Evolutionary conservation across 352 stramenopile species (phyloP), one percentile per base, ranked within the genome.

Genomic region (Plasmopara viticola): DNA sequence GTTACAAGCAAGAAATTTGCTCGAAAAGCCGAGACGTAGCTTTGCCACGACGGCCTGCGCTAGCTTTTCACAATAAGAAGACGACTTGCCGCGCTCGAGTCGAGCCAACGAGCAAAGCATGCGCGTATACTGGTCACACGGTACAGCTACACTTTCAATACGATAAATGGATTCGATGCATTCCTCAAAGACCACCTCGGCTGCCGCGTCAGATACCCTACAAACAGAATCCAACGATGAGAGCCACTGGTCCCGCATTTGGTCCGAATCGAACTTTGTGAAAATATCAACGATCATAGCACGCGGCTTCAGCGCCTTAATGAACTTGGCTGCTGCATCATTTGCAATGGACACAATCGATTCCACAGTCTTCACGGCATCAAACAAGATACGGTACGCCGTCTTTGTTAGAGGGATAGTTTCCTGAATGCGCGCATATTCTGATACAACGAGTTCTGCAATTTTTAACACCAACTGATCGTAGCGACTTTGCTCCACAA

Each of bases 241-340:
- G 4, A 90, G 54, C 84, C 82, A 95, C 51, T 93, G 80, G n/a
- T 86, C 78, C 6, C 84, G 84, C 18, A 93, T 79, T 67, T 85
- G 77, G 29, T 92, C 77, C 25, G 77, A 86, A 10, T 74, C 59
- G 39, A 72, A 85, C 38, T 77, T 74, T 34, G 78, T 70, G 10
- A 90, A 70, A 48, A 90, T 74, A 37, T 70, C 63, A 9, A 70
- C 67, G 50, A 88, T 71, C 25, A 86, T 66, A 28, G 53, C 42
- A 14, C 60, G 75, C 43, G 71, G 60, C 48, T 68, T 56, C 35
- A 64, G 29, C 29, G 58, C 79, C 44, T 66, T 75, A 33, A 92
- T 67, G 52, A 86, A 92, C 47, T 79, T 84, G 44, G 74, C 65
- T 8, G 77, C 78, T 38, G 79, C 75, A 56, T 75, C 64, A n/a